A percentile compares a stretch with the other conserved stretches of the same genome.
phyloP scores from a whole-genome alignment of 495 filamentous ascomycete genomes.

The Tuber melanosporum region DNA sequence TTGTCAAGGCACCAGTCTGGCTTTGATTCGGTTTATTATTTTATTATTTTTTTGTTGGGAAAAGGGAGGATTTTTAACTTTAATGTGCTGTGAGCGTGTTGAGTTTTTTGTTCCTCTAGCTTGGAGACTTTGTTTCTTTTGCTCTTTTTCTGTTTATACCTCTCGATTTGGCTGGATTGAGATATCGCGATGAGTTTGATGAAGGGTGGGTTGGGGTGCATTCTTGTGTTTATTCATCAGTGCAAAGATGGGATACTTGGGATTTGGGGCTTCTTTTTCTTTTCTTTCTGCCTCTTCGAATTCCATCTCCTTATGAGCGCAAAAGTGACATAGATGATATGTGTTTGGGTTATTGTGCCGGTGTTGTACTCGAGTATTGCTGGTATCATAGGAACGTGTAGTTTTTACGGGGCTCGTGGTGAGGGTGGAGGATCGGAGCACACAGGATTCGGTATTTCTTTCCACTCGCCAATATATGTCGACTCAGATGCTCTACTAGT shows the following conservation, averaged over 20 bases:
- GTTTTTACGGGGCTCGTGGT: neutral
- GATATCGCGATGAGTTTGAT: slow-evolving; percentile 7
- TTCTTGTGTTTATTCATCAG: slow-evolving; percentile 3
- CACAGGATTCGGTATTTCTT: neutral
- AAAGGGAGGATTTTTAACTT: slow-evolving; percentile 5
- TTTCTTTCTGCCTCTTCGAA: slow-evolving; percentile 3
- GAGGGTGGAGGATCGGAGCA: neutral
- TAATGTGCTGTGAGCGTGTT: slow-evolving; percentile 20
- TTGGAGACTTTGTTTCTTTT: slow-evolving; percentile 7
- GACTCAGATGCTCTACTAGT: neutral
- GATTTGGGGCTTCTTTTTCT: neutral
- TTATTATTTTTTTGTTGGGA: neutral
- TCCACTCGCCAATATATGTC: neutral
- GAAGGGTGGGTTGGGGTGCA: slow-evolving; percentile 2
- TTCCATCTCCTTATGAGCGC: slow-evolving; percentile 3
- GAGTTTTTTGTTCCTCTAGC: slow-evolving; percentile 13
- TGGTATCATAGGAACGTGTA: neutral
- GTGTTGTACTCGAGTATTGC: neutral
- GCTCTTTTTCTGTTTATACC: slow-evolving; percentile 22
- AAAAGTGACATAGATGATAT: slow-evolving; percentile 1
- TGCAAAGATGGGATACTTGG: neutral
- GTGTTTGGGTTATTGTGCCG: neutral
- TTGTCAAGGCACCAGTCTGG: slow-evolving; percentile 91
- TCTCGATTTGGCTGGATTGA: slow-evolving; percentile 1
- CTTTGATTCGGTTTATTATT: slow-evolving; percentile 15